Conservation (phyloP, 495 filamentous ascomycete genomes). For the Xanthoparmelia taractica region DNA sequence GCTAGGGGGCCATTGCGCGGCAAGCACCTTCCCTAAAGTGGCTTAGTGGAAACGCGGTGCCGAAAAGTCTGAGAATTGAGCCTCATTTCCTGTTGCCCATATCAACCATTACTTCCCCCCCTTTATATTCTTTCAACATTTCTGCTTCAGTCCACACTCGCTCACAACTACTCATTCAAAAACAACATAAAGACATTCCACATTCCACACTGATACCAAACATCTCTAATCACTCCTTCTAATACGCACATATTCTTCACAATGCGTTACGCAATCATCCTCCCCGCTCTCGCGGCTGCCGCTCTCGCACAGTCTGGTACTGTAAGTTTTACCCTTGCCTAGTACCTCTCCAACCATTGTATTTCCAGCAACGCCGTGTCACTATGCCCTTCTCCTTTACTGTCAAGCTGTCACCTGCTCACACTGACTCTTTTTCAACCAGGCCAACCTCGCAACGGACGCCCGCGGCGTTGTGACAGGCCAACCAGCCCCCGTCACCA, state of each 20-base stretch:
- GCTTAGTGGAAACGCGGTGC: background rate
- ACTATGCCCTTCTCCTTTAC: too few species aligned
- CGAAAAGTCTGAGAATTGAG: background rate
- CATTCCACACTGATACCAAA: background rate
- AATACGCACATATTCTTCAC: slow-evolving; percentile 1
- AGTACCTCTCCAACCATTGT: slow-evolving; percentile 1
- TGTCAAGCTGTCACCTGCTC: background rate
- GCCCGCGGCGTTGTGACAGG: slow-evolving; percentile 51
- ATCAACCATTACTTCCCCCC: slow-evolving; percentile 5
- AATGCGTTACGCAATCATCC: slow-evolving; percentile 19
- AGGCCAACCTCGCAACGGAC: slow-evolving; percentile 34
- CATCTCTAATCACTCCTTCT: background rate
- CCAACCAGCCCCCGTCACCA: slow-evolving; percentile 32
- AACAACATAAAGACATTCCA: background rate
- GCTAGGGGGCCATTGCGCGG: slow-evolving; percentile 1
- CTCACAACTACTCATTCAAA: background rate
- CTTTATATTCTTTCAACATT: background rate
- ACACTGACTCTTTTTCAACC: background rate
- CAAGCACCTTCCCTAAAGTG: background rate
- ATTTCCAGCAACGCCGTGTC: background rate
- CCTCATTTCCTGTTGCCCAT: slow-evolving; percentile 6
- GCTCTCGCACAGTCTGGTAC: slow-evolving; percentile 7
- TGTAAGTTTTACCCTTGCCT: slow-evolving; percentile 10
- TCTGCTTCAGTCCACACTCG: slow-evolving; percentile 4
- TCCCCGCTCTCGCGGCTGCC: slow-evolving; percentile 13